A percentile compares a stretch with the other conserved stretches of the same genome.
Evolutionary conservation across 805 yeast species (phyloP).

Genomic region (Metschnikowia lochheadii): DNA sequence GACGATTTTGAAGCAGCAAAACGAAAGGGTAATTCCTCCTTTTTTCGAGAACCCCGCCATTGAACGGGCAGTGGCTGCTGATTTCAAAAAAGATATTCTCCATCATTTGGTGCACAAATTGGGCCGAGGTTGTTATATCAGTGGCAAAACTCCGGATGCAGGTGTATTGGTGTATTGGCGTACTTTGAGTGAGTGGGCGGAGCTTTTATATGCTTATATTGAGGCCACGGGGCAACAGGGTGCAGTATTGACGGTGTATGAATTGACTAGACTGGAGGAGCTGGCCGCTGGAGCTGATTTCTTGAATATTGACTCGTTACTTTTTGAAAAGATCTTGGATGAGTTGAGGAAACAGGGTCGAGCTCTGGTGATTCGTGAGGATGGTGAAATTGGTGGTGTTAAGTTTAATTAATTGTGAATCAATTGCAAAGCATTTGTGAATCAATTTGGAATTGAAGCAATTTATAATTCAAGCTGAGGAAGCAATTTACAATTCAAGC

Average conservation of each 20-base stretch:
- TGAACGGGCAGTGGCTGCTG: conserved; percentile 50
- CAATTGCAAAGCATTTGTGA: no score
- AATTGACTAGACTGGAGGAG: conserved; percentile 56
- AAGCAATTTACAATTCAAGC: no score
- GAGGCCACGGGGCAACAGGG: conserved; percentile 76
- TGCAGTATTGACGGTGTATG: conserved; percentile 76
- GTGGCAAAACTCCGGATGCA: conserved; percentile 50
- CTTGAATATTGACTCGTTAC: conserved; percentile 52
- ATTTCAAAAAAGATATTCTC: conserved; percentile 54
- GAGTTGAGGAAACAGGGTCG: conserved; percentile 61
- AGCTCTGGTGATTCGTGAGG: conserved; percentile 69
- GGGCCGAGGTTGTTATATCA: conserved; percentile 54
- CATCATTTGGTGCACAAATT: conserved; percentile 47
- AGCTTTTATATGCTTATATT: conserved; percentile 29
- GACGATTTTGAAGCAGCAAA: conserved; percentile 26
- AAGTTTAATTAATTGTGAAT: conserved; percentile 48
- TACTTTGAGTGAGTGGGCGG: conserved; percentile 49
- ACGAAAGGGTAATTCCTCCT: conserved; percentile 10
- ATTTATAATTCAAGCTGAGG: no score
- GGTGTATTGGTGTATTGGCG: conserved; percentile 62
- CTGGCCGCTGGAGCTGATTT: conserved; percentile 54
- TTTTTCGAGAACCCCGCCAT: conserved; percentile 52
- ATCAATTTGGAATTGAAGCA: no score
- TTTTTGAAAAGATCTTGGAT: conserved; percentile 54
- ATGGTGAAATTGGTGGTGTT: conserved; percentile 66